phyloP scores from a whole-genome alignment of 257 asterid genomes.

The Nicotiana knightiana region DNA sequence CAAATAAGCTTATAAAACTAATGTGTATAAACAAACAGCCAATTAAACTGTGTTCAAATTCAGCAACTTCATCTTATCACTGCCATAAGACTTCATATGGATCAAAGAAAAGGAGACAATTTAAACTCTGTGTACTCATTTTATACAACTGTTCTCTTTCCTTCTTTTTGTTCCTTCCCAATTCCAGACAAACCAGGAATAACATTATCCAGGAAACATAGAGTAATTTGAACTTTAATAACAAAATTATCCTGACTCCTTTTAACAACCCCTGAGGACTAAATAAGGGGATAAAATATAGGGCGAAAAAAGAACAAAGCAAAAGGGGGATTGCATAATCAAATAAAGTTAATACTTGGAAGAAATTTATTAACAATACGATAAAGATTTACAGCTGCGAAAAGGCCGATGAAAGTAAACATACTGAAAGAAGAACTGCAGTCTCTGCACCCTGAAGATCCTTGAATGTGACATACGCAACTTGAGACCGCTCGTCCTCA shows the following conservation, averaged over 20 bases:
- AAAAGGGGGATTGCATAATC: not conserved
- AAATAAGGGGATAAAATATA: not conserved
- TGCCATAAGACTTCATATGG: not conserved
- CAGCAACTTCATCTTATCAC: not conserved
- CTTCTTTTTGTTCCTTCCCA: not conserved
- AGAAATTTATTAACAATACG: not conserved
- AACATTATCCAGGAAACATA: not conserved
- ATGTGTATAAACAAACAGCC: not conserved
- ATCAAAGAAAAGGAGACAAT: not conserved
- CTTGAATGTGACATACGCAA: constrained; percentile 28
- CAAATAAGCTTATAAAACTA: not conserved
- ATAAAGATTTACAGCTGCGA: not conserved
- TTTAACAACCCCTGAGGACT: not conserved
- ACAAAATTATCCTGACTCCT: too few species aligned
- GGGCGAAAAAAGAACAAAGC: not conserved
- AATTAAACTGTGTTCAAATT: not conserved
- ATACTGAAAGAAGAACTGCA: constrained; percentile 33
- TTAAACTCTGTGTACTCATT: not conserved
- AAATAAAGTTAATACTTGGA: not conserved
- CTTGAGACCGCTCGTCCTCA: constrained; percentile 25
- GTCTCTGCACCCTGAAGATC: constrained; percentile 35
- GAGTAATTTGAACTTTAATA: not conserved
- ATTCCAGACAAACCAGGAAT: not conserved
- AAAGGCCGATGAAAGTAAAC: not conserved
- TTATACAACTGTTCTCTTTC: not conserved